These are phyloP conservation scores for Penicillium daleae DNA, from an alignment of 495 filamentous ascomycete species.

Conservation along the genomic window DNA sequence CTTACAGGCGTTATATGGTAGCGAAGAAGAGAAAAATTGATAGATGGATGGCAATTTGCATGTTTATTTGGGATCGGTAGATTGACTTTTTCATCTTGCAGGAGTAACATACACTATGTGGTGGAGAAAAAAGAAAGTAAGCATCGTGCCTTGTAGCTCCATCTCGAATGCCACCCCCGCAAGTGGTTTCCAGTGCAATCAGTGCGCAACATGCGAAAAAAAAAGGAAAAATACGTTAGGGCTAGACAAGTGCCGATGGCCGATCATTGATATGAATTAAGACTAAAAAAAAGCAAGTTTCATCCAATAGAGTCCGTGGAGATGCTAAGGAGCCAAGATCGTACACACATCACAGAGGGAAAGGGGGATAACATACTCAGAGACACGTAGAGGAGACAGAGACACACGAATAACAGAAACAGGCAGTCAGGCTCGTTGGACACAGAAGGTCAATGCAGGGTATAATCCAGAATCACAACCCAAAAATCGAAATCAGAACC, in stretches of 20 bases:
- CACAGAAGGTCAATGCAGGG: constrained; percentile 30
- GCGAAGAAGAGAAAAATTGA: not conserved
- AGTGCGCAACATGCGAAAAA: not conserved
- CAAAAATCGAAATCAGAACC: not conserved
- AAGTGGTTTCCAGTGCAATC: constrained; percentile 11
- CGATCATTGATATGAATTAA: constrained; percentile 6
- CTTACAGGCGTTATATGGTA: not conserved
- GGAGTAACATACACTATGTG: not conserved
- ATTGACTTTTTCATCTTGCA: constrained; percentile 6
- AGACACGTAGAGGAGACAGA: constrained; percentile 14
- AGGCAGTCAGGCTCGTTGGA: constrained; percentile 12
- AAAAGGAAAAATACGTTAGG: not conserved
- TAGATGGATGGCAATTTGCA: too few species aligned
- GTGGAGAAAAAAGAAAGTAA: not conserved
- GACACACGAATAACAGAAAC: not conserved
- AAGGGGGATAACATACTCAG: constrained; percentile 26
- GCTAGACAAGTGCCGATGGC: not conserved
- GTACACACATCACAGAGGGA: constrained; percentile 35
- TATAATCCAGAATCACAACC: constrained; percentile 27
- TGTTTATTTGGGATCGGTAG: not conserved
- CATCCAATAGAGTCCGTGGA: constrained; percentile 27
- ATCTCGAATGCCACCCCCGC: constrained; percentile 21
- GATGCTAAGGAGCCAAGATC: constrained; percentile 35
- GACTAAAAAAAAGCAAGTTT: constrained; percentile 12
- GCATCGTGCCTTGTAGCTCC: constrained; percentile 8